A percentile compares a stretch with the other conserved stretches of the same genome.
Evolutionary conservation across 192 early-diverging fungal species (phyloP).

Genomic region (Tieghemiomyces parasiticus): DNA sequence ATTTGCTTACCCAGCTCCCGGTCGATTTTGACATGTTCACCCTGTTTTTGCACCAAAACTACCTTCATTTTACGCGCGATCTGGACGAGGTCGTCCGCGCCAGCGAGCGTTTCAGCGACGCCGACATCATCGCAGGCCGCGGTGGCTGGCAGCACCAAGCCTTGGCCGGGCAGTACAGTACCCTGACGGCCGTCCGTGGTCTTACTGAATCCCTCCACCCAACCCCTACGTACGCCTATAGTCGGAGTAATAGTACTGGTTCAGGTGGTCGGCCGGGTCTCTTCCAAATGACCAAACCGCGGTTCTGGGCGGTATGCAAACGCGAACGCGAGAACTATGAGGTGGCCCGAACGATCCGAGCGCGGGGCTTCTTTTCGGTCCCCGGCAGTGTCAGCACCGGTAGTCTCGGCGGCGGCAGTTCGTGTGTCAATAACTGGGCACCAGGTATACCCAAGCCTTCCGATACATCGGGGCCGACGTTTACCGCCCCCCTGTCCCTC

Average conservation of each 20-base stretch:
- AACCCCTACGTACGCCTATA: background rate
- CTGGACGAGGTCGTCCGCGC: constrained; percentile 32
- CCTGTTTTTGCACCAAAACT: constrained; percentile 44
- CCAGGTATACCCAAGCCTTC: too few species aligned
- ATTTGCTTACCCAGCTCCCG: constrained; percentile 32
- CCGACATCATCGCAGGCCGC: constrained; percentile 18
- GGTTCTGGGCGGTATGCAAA: background rate
- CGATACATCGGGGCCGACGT: too few species aligned
- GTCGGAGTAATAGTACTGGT: background rate
- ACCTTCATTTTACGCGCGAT: constrained; percentile 24
- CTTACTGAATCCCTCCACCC: background rate
- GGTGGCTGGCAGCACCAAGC: constrained; percentile 3
- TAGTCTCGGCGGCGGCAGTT: too few species aligned
- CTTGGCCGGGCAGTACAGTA: background rate
- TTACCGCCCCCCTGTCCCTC: too few species aligned
- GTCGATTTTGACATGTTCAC: constrained; percentile 33
- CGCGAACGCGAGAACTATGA: background rate
- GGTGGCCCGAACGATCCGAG: background rate
- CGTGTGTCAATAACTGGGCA: too few species aligned
- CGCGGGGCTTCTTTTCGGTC: too few species aligned
- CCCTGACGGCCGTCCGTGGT: constrained; percentile 7
- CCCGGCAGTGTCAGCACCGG: too few species aligned
- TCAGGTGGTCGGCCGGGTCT: background rate
- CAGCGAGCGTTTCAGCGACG: constrained; percentile 31
- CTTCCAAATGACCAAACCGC: background rate